Evolutionary conservation across 2,329 filamentous ascomycete genomes (phyloP), one percentile per base, ranked within the genome.

Genomic region (Chrysosphaeria jannelii): DNA sequence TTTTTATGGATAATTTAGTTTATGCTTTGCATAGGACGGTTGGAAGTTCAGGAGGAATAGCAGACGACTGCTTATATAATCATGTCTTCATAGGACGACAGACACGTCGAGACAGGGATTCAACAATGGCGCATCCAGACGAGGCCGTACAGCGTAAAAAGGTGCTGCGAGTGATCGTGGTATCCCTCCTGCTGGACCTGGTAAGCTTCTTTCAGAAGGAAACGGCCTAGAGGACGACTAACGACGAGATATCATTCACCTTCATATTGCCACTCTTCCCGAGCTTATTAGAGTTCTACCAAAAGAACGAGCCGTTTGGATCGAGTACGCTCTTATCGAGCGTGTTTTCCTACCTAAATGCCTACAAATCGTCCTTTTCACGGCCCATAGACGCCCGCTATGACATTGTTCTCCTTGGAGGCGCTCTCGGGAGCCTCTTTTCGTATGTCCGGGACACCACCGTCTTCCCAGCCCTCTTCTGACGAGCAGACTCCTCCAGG

Each of bases 191-290:
- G 10, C 55, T 93, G 8, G 81, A 93, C 43, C 46, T 93, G 46
- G 81, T 91, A 57, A 33, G 59, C 41, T 23, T 20, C 5, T 3
- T 5, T 8, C 21, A 3, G 5, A 6, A 8, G 9, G 17, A 23
- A 12, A 25, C 10, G 21, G 27, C 25, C 21, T 21, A 14, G 15
- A n/a, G n/a, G n/a, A n/a, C n/a, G n/a, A n/a, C n/a, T n/a, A n/a
- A n/a, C n/a, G n/a, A n/a, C n/a, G 31, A 91, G 81, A 75, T 93
- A 37, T 91, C 81, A 26, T 97, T 97, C 44, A 97, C 85, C 14
- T 91, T 97, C 41, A 93, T 93, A 40, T 67, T 97, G 6, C 85
- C 85, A 0, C 62, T 97, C 17, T 97, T 93, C 41, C 85, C 79
- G 6, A 79, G 78, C 28, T 68, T 97, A 21, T 69, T 93, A 44